A percentile compares a stretch with the other conserved stretches of the same genome.
Conservation (phyloP, 306 rosid genomes). For the Adenanthera pavonina region DNA sequence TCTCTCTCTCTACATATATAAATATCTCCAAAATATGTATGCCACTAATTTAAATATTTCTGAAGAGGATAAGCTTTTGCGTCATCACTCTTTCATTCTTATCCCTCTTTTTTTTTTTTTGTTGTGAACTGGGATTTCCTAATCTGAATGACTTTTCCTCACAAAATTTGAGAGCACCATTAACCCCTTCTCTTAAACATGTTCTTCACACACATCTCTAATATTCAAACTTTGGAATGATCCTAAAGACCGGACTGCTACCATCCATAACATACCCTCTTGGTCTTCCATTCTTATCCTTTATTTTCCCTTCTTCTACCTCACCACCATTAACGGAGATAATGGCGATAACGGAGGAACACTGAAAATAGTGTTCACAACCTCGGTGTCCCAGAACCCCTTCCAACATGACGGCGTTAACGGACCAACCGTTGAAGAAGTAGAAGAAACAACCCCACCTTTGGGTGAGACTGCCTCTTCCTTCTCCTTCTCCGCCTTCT, state of each 20-base stretch:
- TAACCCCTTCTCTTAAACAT: too few relatives aligned
- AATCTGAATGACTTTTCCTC: too few relatives aligned
- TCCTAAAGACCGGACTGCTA: too few relatives aligned
- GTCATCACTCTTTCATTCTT: constrained; percentile 12
- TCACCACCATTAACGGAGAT: constrained; percentile 55
- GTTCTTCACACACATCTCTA: too few relatives aligned
- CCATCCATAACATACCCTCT: too few relatives aligned
- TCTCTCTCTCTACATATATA: background rate
- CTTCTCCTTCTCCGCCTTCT: background rate
- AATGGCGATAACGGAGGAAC: constrained; percentile 60
- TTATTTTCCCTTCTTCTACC: background rate
- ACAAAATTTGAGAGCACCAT: too few relatives aligned
- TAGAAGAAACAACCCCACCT: background rate
- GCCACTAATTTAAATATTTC: background rate
- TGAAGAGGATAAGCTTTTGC: constrained; percentile 19
- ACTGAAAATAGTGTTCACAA: constrained; percentile 51
- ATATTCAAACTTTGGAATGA: too few relatives aligned
- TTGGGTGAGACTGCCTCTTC: constrained; percentile 35
- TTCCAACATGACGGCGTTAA: constrained; percentile 60
- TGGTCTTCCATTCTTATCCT: background rate
- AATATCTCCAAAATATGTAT: background rate
- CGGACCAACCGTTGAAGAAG: constrained; percentile 29
- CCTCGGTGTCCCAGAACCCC: constrained; percentile 61
- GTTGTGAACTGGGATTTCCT: too few relatives aligned
- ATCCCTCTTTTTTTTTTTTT: background rate